Evolutionary conservation across 1,139 yeast genomes (phyloP), one percentile per base, ranked within the genome.

Genomic region (Geotrichum klebahnii): DNA sequence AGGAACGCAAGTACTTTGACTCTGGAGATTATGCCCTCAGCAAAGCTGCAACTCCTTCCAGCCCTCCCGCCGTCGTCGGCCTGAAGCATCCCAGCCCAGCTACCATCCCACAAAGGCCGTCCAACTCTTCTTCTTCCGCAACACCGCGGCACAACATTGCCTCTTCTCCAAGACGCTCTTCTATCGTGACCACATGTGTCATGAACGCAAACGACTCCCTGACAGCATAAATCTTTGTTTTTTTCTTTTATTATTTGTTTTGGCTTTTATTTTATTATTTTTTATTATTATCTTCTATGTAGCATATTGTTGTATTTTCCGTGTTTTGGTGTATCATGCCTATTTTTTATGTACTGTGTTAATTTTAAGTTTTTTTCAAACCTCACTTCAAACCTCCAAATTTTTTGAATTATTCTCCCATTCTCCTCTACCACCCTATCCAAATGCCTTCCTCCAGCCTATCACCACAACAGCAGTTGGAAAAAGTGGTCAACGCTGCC

Each of bases 1-100:
- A 66, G 19, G 97, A 92, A 60, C 81, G 96, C 62, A 89, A 89
- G 70, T 92, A 85, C 69, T 94, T 92, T 65, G 99, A 92, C 63
- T 86, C 96, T 55, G 98, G 98, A 20, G 99, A 92, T 69, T 92
- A 94, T 66, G 97, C 97, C 24, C 79, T 92, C 79, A 88, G 87
- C 59, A 84, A 89, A 61, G 86, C 81, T 6, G 80, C 29, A 28
- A 17, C 26, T 12, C 28, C 5, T 3, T 6, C 16, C 17, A 22
- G 16, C 26, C 26, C 16, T 4, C 29, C 23, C 14, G n/a, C 36
- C 14, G 6, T 6, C 8, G 46, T 49, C 1, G 49, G 49, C 20
- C 19, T 36, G 10, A 24, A 35, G 31, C 53, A 50, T 23, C 53
- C 53, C 3, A 38, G 43, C 12, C 53, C 53, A 4, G 39, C 36